Percentiles rank a stretch among this genome's conserved stretches.
Conservation (phyloP, 1,284 basidiomycete species). For the Peniophora sp. region DNA sequence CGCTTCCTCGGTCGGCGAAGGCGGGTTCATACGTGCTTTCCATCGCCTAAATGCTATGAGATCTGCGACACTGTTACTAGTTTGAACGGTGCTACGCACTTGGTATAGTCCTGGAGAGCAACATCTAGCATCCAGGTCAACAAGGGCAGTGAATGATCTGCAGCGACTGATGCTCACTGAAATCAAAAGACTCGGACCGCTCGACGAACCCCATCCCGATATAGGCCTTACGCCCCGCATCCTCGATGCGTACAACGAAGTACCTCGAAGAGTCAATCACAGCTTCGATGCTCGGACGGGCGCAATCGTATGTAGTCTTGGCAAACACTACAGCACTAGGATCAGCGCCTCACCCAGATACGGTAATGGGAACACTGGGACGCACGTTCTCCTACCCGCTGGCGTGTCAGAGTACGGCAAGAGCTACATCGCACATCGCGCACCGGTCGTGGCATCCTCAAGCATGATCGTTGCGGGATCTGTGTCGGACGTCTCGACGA, state of each 20-base stretch:
- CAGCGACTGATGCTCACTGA: slow-evolving; percentile 51
- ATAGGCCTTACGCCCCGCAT: slow-evolving; percentile 80
- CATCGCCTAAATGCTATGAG: slow-evolving; percentile 38
- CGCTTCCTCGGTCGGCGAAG: slow-evolving; percentile 26
- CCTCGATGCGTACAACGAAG: slow-evolving; percentile 90
- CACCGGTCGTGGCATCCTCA: slow-evolving; percentile 73
- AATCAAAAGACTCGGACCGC: slow-evolving; percentile 89
- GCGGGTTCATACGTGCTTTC: slow-evolving; percentile 51
- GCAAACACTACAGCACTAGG: slow-evolving; percentile 66
- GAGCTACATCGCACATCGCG: slow-evolving; percentile 10
- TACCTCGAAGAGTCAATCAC: slow-evolving; percentile 95
- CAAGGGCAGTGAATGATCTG: slow-evolving; percentile 4
- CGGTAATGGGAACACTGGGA: slow-evolving; percentile 22
- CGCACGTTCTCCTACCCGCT: slow-evolving; percentile 15
- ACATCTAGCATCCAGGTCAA: slow-evolving; percentile 54
- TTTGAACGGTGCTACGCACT: slow-evolving; percentile 42
- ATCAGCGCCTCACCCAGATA: neutral
- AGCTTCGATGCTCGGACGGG: slow-evolving; percentile 83
- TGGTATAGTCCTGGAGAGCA: slow-evolving; percentile 91
- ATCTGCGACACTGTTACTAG: neutral
- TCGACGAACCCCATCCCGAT: slow-evolving; percentile 94
- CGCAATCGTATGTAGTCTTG: slow-evolving; percentile 79
- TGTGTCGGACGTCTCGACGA: slow-evolving; percentile 60
- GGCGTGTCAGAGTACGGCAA: neutral
- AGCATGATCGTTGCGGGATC: slow-evolving; percentile 52